Conservation (phyloP, 179 eudicot species). For the Nepenthes alata region DNA sequence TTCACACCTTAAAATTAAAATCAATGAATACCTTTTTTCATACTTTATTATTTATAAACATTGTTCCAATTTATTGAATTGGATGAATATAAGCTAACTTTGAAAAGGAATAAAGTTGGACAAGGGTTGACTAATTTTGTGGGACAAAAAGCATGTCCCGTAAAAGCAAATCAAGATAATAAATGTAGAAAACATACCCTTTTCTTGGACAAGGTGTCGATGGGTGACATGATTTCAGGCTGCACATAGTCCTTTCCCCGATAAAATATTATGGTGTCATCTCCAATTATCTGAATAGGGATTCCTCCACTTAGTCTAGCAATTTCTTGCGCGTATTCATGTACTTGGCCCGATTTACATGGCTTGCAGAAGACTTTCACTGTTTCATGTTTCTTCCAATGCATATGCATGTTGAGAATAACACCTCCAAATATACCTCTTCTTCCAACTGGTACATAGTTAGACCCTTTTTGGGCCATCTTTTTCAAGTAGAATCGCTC, state of each 20-base stretch:
- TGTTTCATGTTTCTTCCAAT: constrained; percentile 98
- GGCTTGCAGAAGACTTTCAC: constrained; percentile 86
- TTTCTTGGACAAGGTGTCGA: constrained; percentile 88
- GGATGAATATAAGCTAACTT: no score
- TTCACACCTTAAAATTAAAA: no score
- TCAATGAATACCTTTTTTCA: no score
- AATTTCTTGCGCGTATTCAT: constrained; percentile 69
- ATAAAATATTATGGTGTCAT: constrained; percentile 74
- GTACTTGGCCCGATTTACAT: constrained; percentile 90
- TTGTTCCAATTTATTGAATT: no score
- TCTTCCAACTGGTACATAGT: constrained; percentile 87
- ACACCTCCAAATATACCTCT: constrained; percentile 95
- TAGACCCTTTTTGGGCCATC: constrained; percentile 88
- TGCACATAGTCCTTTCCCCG: constrained; percentile 84
- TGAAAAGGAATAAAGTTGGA: no score
- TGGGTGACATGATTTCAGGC: constrained; percentile 84
- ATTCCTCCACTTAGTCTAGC: constrained; percentile 86
- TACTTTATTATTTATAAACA: no score
- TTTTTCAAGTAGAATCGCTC: constrained; percentile 80
- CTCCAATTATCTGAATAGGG: constrained; percentile 72
- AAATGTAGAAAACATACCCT: constrained; percentile 27
- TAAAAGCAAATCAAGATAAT: no score
- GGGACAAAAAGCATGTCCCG: no score
- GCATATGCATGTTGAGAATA: constrained; percentile 93
- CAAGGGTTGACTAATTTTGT: no score